Conservation (phyloP, 2,329 filamentous ascomycete species). For the Chaetomium olivaceum region DNA sequence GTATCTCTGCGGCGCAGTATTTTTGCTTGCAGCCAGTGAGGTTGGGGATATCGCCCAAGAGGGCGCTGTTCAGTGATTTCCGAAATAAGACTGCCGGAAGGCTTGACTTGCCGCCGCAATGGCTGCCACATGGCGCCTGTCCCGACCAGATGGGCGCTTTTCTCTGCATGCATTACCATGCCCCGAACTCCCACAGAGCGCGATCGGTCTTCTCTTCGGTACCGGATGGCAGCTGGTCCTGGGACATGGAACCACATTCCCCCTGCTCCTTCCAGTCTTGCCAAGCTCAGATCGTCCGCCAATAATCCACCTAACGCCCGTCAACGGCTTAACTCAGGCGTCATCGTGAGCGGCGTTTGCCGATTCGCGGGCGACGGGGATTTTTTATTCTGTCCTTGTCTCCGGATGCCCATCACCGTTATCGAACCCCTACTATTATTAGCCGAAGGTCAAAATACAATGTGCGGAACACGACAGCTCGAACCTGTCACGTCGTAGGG, state of each 20-base stretch:
- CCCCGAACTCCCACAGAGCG: background rate
- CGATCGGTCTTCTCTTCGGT: background rate
- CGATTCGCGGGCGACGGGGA: background rate
- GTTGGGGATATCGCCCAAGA: background rate
- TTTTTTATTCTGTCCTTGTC: background rate
- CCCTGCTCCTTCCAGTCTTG: background rate
- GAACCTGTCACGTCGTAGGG: background rate
- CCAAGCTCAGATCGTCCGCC: background rate
- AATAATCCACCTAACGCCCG: background rate
- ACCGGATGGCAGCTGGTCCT: background rate
- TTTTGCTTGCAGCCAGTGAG: background rate
- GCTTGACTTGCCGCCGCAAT: background rate
- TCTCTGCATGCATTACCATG: background rate
- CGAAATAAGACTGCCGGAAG: background rate
- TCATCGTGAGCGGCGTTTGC: background rate
- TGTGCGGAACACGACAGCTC: background rate
- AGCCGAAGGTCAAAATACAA: background rate
- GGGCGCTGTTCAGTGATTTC: background rate
- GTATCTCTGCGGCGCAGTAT: background rate
- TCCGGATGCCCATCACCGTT: background rate
- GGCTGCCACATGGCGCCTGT: background rate
- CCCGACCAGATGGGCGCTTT: background rate
- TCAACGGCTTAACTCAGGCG: background rate
- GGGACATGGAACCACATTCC: too few species aligned
- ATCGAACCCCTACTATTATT: background rate